Evolutionary conservation across 371 early-diverging fungal genomes (phyloP), one percentile per base, ranked within the genome.

Genomic region (Rhizopus microsporus): DNA sequence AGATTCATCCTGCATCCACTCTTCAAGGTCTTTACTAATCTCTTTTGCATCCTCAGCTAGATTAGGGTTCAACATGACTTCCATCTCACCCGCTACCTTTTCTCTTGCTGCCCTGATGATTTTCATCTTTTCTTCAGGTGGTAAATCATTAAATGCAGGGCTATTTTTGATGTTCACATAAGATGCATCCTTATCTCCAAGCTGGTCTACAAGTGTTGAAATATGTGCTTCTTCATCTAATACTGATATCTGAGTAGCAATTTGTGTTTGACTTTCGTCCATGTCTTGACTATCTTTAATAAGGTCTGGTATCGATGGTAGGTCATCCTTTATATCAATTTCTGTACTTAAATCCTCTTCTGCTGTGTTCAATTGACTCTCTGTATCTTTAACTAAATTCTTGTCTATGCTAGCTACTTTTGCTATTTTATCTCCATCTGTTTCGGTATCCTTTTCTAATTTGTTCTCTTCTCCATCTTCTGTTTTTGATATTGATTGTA

Each of bases 11-110:
- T 67, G 58, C 54, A 78, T 60, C 63, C 70, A 74, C 1, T 60
- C 56, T 12, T 75, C 74, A 63, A 84, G 63, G n/a, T 83, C 85
- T 7, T 67, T 61, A 4, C 59, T 69, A 57, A 82, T 56, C 8
- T 74, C 72, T 39, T 66, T 59, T 6, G 56, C 54, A 40, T 59
- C 58, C 7, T 53, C 54, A 29, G 56, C 48, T 12, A 66, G 35
- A 1, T 59, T 51, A 13, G 66, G 66, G 53, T 69, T 60, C 5
- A 66, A 42, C 8, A 62, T 23, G 4, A 46, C 56, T 1, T 58
- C 46, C 42, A 67, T 71, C 48, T 68, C 68, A 40, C 67, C 59
- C 3, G 51, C 71, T 2, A 62, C 64, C 9, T 63, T 67, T 10
- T 57, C 60, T 51, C 55, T 58, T 15, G 62, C 67, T 4, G 55